Conservation (phyloP, 345 rosid genomes). For the Hibiscus tridactylites region DNA sequence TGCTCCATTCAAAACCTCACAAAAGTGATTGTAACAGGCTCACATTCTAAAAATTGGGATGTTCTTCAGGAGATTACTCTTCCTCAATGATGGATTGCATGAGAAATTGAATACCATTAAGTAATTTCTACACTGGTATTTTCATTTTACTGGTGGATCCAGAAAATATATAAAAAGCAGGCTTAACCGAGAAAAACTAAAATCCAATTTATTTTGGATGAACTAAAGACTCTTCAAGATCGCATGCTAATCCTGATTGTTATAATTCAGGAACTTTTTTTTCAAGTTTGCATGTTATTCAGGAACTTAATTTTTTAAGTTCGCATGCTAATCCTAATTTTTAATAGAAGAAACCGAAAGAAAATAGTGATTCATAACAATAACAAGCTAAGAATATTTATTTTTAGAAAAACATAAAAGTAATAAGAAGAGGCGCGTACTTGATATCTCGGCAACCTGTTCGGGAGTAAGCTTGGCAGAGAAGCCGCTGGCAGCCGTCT, state of each 20-base stretch:
- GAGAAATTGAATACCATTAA: background rate
- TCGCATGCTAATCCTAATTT: background rate
- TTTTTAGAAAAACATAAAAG: background rate
- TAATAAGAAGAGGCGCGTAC: constrained; percentile 26
- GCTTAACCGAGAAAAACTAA: no score
- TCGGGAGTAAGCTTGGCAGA: constrained; percentile 80
- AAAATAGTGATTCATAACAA: background rate
- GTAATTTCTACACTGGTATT: background rate
- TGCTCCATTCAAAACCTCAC: background rate
- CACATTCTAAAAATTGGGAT: background rate
- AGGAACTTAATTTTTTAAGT: background rate
- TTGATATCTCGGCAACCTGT: constrained; percentile 59
- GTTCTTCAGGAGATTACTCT: background rate
- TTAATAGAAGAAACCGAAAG: background rate
- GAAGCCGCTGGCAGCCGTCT: constrained; percentile 78
- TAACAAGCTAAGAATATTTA: background rate
- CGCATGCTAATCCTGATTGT: background rate
- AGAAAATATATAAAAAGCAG: no score
- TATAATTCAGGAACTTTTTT: background rate
- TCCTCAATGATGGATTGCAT: background rate
- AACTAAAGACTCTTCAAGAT: background rate
- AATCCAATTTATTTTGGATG: no score
- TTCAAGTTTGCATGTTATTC: background rate
- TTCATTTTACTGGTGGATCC: background rate
- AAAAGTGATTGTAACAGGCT: background rate